Conservation (phyloP, 768 basidiomycete genomes). For the Boletellus ananiceps region DNA sequence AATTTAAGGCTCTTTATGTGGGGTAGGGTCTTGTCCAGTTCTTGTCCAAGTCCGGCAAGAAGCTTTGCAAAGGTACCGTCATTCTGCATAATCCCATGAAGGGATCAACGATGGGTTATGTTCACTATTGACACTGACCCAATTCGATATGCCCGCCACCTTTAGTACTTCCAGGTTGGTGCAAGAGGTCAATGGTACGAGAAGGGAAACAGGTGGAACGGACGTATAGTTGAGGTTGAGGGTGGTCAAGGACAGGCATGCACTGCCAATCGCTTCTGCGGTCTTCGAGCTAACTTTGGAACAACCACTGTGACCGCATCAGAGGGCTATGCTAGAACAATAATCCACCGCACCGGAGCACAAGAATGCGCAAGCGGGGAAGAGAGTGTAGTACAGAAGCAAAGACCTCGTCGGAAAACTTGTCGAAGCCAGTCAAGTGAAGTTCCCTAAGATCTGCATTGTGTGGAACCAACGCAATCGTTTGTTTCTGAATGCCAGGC, state of each 20-base stretch:
- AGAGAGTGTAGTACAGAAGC: conserved; percentile 46
- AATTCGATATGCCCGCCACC: conserved; percentile 55
- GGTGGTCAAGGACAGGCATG: conserved; percentile 40
- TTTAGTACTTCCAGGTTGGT: conserved; percentile 51
- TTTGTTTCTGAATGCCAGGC: conserved; percentile 49
- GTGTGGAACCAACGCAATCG: conserved; percentile 41
- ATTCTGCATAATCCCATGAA: conserved; percentile 39
- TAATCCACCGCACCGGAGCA: conserved; percentile 45
- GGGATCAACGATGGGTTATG: neutral
- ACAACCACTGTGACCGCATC: conserved; percentile 45
- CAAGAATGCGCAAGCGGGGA: conserved; percentile 42
- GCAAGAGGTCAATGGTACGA: conserved; percentile 37
- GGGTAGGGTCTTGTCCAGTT: conserved; percentile 30
- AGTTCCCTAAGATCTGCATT: conserved; percentile 40
- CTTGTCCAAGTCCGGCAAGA: conserved; percentile 19
- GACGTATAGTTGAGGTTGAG: conserved; percentile 63
- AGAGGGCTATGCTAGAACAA: conserved; percentile 12
- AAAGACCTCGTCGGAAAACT: conserved; percentile 49
- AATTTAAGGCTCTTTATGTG: conserved; percentile 55
- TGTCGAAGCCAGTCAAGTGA: conserved; percentile 47
- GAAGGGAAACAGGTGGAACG: conserved; percentile 45
- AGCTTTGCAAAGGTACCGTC: conserved; percentile 52
- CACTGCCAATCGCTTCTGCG: conserved; percentile 37
- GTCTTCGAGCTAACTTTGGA: conserved; percentile 51
- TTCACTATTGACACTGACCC: conserved; percentile 39